Conservation (phyloP, 2,329 filamentous ascomycete species). For the Didymella sp. region DNA sequence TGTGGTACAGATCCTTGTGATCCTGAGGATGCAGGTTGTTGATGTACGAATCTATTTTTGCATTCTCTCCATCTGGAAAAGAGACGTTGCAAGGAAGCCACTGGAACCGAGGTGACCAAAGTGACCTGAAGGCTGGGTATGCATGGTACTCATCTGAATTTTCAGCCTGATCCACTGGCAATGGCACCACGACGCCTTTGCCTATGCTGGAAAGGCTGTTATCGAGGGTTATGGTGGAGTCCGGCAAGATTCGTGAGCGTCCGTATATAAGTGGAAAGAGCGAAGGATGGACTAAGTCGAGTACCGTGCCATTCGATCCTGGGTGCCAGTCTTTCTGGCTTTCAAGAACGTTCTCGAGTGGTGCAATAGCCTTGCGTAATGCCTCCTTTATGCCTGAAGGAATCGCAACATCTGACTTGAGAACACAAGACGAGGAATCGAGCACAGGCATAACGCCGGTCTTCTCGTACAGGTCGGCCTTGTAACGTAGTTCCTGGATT, state of each 20-base stretch:
- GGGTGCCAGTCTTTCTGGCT: constrained; percentile 67
- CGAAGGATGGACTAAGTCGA: constrained; percentile 67
- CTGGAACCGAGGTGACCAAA: constrained; percentile 51
- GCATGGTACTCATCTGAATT: background rate
- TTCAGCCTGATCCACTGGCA: background rate
- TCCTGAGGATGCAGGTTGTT: constrained; percentile 61
- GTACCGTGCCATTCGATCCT: constrained; percentile 57
- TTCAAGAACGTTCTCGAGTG: constrained; percentile 60
- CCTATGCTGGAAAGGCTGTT: constrained; percentile 20
- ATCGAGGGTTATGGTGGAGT: constrained; percentile 20
- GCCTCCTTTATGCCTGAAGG: constrained; percentile 45
- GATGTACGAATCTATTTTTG: constrained; percentile 56
- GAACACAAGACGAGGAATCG: constrained; percentile 25
- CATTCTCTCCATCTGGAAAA: constrained; percentile 42
- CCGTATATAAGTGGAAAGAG: constrained; percentile 67
- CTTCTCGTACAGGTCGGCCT: constrained; percentile 54
- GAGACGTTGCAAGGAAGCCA: constrained; percentile 59
- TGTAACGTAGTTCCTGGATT: constrained; percentile 57
- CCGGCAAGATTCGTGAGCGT: constrained; percentile 19
- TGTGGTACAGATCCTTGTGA: constrained; percentile 23
- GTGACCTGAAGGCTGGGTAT: background rate
- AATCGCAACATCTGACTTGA: constrained; percentile 61
- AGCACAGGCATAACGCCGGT: constrained; percentile 20
- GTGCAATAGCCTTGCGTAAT: constrained; percentile 54
- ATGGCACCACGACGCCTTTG: constrained; percentile 16